A percentile compares a stretch with the other conserved stretches of the same genome.
Conservation (phyloP, 345 rosid species). For the Brassica incana region DNA sequence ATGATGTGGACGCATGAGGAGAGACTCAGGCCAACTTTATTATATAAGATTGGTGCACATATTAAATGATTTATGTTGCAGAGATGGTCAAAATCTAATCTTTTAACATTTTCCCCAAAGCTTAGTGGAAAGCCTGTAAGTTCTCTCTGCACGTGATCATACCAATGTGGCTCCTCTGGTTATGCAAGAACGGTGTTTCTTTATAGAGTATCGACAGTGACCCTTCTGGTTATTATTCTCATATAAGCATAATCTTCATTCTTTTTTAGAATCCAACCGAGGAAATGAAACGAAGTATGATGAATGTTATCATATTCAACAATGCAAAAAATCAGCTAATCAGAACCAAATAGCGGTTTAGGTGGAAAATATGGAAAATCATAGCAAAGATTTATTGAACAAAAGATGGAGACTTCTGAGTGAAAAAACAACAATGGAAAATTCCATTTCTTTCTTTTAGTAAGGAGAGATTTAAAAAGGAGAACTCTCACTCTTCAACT, state of each 20-base stretch:
- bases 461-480: constrained; percentile 14
- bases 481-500: constrained; percentile 47
- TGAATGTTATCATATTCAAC: background rate
- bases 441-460: constrained; percentile 22
- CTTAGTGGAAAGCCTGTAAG: constrained; percentile 23
- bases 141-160: constrained; percentile 16
- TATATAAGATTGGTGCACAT: background rate
- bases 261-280: background rate
- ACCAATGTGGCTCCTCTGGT: no score
- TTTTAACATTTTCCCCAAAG: constrained; percentile 27
- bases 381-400: constrained; percentile 30
- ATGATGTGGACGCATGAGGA: no score
- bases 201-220: no score
- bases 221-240: background rate
- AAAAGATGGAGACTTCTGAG: constrained; percentile 9
- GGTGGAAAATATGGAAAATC: constrained; percentile 20
- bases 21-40: no score
- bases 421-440: constrained; percentile 21
- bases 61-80: background rate
- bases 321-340: constrained; percentile 25
- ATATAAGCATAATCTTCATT: background rate
- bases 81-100: constrained; percentile 24
- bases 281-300: background rate
- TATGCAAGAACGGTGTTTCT: background rate
- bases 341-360: constrained; percentile 27